These are phyloP conservation scores for Sporothrix euskadiensis DNA, from an alignment of 2,329 filamentous ascomycete genomes.

Conservation along the genomic window DNA sequence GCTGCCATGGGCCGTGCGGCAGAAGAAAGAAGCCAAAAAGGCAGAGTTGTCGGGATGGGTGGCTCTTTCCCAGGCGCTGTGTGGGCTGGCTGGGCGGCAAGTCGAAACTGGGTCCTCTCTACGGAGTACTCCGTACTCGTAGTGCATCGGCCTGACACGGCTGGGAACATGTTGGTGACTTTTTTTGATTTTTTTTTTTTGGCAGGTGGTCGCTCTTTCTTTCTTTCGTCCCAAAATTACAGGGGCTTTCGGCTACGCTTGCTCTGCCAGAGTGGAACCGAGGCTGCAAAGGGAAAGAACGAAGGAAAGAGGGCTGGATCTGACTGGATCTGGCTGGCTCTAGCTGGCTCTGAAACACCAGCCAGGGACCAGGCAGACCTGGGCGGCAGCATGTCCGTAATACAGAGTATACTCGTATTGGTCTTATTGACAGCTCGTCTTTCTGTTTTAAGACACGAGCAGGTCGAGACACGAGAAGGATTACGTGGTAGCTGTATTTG, in stretches of 20 bases:
- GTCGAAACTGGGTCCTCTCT: background rate
- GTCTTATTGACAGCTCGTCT: too few species aligned
- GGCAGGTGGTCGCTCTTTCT: background rate
- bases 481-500: background rate
- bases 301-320: background rate
- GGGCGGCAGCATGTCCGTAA: background rate
- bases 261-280: constrained; percentile 16
- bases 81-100: background rate
- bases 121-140: too few species aligned
- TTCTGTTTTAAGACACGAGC: background rate
- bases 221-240: background rate
- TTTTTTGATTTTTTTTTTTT: background rate
- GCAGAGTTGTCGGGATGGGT: constrained; percentile 3
- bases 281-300: constrained; percentile 8
- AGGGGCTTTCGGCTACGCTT: constrained; percentile 18
- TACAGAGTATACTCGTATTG: too few species aligned
- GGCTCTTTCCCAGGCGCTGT: background rate
- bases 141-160: background rate
- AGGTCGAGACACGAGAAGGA: background rate
- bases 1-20: background rate
- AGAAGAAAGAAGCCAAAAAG: background rate
- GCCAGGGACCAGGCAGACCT: background rate
- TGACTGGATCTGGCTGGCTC: background rate
- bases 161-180: background rate
- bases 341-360: background rate